phyloP scores from a whole-genome alignment of 2,329 filamentous ascomycete genomes.

The Dactylonectria macrodidyma region DNA sequence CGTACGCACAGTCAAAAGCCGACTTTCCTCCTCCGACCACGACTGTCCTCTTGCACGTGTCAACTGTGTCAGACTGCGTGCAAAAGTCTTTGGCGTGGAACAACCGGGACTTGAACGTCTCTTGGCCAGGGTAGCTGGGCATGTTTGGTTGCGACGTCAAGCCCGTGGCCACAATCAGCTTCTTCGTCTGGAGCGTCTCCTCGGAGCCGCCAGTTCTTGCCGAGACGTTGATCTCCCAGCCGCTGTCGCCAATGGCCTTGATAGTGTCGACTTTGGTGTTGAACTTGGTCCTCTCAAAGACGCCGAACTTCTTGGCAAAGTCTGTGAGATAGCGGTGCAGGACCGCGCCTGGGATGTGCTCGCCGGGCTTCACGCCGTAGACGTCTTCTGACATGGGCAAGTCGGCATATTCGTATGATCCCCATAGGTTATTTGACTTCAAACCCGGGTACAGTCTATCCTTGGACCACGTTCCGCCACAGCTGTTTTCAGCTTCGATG shows the following conservation, averaged over 20 bases:
- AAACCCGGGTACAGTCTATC: slow-evolving; percentile 72
- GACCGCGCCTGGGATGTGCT: slow-evolving; percentile 54
- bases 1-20: slow-evolving; percentile 70
- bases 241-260: slow-evolving; percentile 31
- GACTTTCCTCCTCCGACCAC: slow-evolving; percentile 71
- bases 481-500: slow-evolving; percentile 63
- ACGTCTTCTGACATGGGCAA: slow-evolving; percentile 68
- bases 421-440: slow-evolving; percentile 74
- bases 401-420: slow-evolving; percentile 74
- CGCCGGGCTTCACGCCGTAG: slow-evolving; percentile 54
- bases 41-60: slow-evolving; percentile 52
- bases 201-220: neutral
- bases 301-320: slow-evolving; percentile 59
- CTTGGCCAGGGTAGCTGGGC: slow-evolving; percentile 54
- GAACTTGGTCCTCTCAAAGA: slow-evolving; percentile 63
- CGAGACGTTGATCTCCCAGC: slow-evolving; percentile 30
- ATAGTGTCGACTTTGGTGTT: slow-evolving; percentile 64
- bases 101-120: slow-evolving; percentile 54
- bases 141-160: slow-evolving; percentile 60
- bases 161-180: slow-evolving; percentile 65
- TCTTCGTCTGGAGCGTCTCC: slow-evolving; percentile 46
- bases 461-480: slow-evolving; percentile 73
- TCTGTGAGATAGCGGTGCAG: slow-evolving; percentile 54
- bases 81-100: slow-evolving; percentile 62
- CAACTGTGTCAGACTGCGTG: slow-evolving; percentile 48